A percentile compares a stretch with the other conserved stretches of the same genome.
phyloP scores from a whole-genome alignment of 2,329 filamentous ascomycete species.

The Diplocarpon mali region DNA sequence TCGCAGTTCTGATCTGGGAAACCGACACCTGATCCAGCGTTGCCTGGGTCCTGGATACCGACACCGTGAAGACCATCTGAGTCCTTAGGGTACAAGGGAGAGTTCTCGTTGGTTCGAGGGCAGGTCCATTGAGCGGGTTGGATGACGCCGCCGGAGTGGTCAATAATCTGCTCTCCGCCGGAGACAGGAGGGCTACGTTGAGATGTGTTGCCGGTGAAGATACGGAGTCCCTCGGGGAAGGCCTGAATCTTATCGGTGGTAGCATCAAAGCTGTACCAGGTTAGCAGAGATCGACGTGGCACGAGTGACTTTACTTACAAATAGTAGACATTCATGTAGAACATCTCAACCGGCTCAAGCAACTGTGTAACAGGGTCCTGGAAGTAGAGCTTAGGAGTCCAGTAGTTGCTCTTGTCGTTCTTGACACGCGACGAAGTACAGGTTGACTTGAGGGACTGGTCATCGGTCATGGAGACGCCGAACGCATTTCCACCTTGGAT shows the following conservation, averaged over 20 bases:
- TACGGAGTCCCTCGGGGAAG: slow-evolving; percentile 68
- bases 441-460: slow-evolving; percentile 44
- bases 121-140: slow-evolving; percentile 50
- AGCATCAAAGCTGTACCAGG: slow-evolving; percentile 40
- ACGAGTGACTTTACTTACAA: slow-evolving; percentile 36
- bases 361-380: slow-evolving; percentile 51
- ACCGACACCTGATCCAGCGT: slow-evolving; percentile 46
- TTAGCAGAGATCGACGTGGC: slow-evolving; percentile 17
- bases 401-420: slow-evolving; percentile 82
- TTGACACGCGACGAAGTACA: slow-evolving; percentile 76
- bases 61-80: slow-evolving; percentile 42
- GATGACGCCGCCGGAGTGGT: slow-evolving; percentile 40
- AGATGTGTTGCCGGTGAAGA: slow-evolving; percentile 65
- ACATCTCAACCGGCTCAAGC: slow-evolving; percentile 44
- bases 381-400: slow-evolving; percentile 74
- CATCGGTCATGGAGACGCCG: slow-evolving; percentile 47
- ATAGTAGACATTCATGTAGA: slow-evolving; percentile 71
- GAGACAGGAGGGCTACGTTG: slow-evolving; percentile 50
- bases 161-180: slow-evolving; percentile 38
- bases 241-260: slow-evolving; percentile 56
- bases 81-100: slow-evolving; percentile 40
- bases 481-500: slow-evolving; percentile 53
- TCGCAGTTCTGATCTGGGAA: slow-evolving; percentile 64
- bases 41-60: slow-evolving; percentile 43
- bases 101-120: slow-evolving; percentile 38